Evolutionary conservation across 208 protist genomes (phyloP).

Genomic region (Herpetomonas tarakana): DNA sequence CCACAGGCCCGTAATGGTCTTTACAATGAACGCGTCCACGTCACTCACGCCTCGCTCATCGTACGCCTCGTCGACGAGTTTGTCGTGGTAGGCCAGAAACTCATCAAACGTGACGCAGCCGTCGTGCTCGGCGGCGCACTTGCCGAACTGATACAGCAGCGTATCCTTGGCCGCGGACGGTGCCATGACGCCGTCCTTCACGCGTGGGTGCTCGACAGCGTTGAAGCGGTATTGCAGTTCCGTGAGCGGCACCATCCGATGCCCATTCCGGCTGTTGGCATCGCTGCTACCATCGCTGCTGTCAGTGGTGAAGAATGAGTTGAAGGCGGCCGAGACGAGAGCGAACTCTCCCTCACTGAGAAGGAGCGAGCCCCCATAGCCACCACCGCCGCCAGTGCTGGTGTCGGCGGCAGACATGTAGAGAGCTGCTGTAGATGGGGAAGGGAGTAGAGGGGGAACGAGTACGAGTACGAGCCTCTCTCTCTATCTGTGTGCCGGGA

Average conservation of each 20-base stretch:
- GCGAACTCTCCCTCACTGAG: conserved; percentile 16
- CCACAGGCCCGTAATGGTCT: conserved; percentile 69
- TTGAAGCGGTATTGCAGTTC: conserved; percentile 60
- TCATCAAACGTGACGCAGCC: conserved; percentile 75
- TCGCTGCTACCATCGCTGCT: background rate
- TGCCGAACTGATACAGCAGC: conserved; percentile 53
- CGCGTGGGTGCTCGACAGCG: conserved; percentile 62
- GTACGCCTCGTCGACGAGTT: conserved; percentile 66
- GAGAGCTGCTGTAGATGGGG: background rate
- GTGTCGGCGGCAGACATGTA: background rate
- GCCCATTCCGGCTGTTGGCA: conserved; percentile 15
- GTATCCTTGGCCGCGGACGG: conserved; percentile 59
- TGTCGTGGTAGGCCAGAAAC: conserved; percentile 77
- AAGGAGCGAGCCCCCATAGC: conserved; percentile 2
- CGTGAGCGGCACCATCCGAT: conserved; percentile 39
- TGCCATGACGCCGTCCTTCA: conserved; percentile 71
- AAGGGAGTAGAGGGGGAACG: too few species aligned
- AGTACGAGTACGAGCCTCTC: too few species aligned
- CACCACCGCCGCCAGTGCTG: too few species aligned
- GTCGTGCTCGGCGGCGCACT: conserved; percentile 38
- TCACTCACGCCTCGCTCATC: conserved; percentile 44
- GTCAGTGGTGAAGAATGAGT: background rate
- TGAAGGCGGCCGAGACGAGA: background rate
- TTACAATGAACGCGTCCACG: conserved; percentile 46
- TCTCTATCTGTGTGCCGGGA: too few species aligned